A percentile compares a stretch with the other conserved stretches of the same genome.
Conservation (phyloP, 2,329 filamentous ascomycete species). For the Fusarium verticillioides region DNA sequence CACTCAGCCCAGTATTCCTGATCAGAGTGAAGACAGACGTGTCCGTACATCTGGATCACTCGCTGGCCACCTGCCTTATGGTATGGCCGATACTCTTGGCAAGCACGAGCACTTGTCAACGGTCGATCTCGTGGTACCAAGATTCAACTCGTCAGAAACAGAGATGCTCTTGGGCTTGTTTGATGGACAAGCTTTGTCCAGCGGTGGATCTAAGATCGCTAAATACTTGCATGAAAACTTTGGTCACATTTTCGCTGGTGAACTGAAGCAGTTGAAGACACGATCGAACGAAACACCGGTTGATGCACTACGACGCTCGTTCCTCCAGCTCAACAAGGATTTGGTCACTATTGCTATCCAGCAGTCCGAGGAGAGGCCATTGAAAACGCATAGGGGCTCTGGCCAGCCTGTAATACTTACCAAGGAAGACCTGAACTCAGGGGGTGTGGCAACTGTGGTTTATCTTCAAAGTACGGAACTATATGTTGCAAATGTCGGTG, state of each 20-base stretch:
- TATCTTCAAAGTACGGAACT: slow-evolving; percentile 92
- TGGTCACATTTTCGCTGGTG: slow-evolving; percentile 81
- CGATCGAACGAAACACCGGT: slow-evolving; percentile 77
- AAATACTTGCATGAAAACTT: slow-evolving; percentile 98
- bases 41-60: slow-evolving; percentile 96
- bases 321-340: slow-evolving; percentile 92
- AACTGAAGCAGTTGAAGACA: slow-evolving; percentile 78
- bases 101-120: slow-evolving; percentile 95
- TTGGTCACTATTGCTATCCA: slow-evolving; percentile 86
- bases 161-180: slow-evolving; percentile 95
- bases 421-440: slow-evolving; percentile 89
- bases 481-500: slow-evolving; percentile 94
- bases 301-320: slow-evolving; percentile 87
- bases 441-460: slow-evolving; percentile 89
- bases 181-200: slow-evolving; percentile 90
- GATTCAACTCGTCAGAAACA: slow-evolving; percentile 88
- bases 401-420: slow-evolving; percentile 80
- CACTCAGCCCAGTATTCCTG: slow-evolving; percentile 90
- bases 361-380: slow-evolving; percentile 77
- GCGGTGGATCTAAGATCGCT: slow-evolving; percentile 92
- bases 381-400: slow-evolving; percentile 76
- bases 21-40: slow-evolving; percentile 93
- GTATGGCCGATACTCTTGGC: slow-evolving; percentile 96
- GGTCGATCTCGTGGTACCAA: slow-evolving; percentile 92
- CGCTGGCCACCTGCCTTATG: slow-evolving; percentile 90